Base-by-base conservation (phyloP, 768 basidiomycete species). In the Lentinula guzmanii region DNA sequence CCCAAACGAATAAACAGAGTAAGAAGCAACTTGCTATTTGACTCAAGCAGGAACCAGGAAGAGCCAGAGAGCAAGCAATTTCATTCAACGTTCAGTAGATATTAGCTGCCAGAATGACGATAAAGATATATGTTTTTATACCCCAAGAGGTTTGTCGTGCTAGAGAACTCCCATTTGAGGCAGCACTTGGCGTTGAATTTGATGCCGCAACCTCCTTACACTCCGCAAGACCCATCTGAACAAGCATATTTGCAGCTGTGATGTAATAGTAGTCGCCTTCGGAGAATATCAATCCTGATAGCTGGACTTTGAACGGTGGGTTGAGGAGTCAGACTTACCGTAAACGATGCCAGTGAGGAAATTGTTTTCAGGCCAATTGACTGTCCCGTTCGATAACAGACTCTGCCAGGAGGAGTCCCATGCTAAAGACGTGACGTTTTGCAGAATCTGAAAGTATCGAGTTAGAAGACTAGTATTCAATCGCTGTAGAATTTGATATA, bases 321-420 rank as follows among this genome's bases (percentile, higher is more conserved):
- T 21, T 11, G 21, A 4, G 53, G 28, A 1, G 9, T 5, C 37
- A 28, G 28, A 64, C 75, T 31, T 56, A 80, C 82, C 82, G 66
- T 84, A 83, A 10, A 86, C 79, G 50, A 81, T 86, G 0, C 86
- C 87, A 2, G 86, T 88, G 60, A 83, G 69, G 62, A 76, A 80
- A 68, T 85, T 86, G 50, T 78, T 75, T 37, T 74, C 77, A 2
- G 82, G 84, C 67, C 75, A 75, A 67, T 86, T 85, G 4, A 86
- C 85, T 6, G 87, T 87, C 39, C 84, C 86, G 67, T 87, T 86
- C 1, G 86, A 82, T 45, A 88, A 75, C 28, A 88, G 69, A 65
- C 84, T 86, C 66, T 86, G 79, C 84, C 86, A 88, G 15, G 74
- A 67, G 16, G 84, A 82, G 33, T 75, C 72, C 86, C 86, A 87